Percentiles rank a stretch among this genome's conserved stretches.
Evolutionary conservation across 225 moss, liverwort and hornwort species (phyloP).

Genomic region (Sphagnum contortum): DNA sequence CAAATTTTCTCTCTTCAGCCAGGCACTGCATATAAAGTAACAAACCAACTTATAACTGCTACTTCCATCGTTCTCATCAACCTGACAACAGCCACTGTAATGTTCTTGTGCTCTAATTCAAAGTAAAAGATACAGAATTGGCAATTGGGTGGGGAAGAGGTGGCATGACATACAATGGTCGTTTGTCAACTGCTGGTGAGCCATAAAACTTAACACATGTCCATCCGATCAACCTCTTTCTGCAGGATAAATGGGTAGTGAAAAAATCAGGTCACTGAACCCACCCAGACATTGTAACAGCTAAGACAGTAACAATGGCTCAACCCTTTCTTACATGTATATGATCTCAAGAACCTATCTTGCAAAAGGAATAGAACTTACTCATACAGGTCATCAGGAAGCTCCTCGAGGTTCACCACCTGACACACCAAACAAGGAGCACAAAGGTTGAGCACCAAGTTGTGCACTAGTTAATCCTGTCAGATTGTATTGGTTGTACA

Average conservation of each 20-base stretch:
- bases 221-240: slow-evolving; percentile 80
- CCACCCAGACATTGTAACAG: too few relatives aligned
- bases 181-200: slow-evolving; percentile 23
- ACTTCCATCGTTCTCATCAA: not conserved
- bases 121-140: not conserved
- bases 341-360: too few relatives aligned
- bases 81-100: not conserved
- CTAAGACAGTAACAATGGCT: too few relatives aligned
- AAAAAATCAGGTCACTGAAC: too few relatives aligned
- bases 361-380: slow-evolving; percentile 21
- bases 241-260: slow-evolving; percentile 8
- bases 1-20: slow-evolving; percentile 71
- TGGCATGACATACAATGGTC: slow-evolving; percentile 42
- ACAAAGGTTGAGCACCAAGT: not conserved
- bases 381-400: slow-evolving; percentile 68
- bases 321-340: too few relatives aligned
- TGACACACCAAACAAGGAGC: slow-evolving; percentile 17
- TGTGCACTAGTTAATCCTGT: too few relatives aligned
- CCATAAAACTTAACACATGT: slow-evolving; percentile 83
- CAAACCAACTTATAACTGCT: not conserved
- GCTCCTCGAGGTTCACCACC: slow-evolving; percentile 73
- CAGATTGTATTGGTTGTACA: too few relatives aligned
- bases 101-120: not conserved
- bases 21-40: slow-evolving; percentile 50
- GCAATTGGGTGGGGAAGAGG: not conserved